Conservation (phyloP, 2,329 filamentous ascomycete species). For the Paraphaeosphaeria minitans region DNA sequence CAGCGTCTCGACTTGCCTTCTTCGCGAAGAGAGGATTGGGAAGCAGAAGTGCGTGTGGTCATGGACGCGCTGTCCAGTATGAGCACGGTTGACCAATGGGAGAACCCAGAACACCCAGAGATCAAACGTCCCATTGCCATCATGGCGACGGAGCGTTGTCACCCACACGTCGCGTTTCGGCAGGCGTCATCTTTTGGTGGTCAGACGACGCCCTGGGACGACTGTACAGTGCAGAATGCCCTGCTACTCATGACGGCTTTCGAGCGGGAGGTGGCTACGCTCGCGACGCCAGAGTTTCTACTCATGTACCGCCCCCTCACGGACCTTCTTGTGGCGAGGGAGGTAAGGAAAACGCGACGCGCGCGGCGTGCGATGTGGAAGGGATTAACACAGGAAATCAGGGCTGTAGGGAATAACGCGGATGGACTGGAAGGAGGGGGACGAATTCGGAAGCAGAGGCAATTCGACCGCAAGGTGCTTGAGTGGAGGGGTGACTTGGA, state of each 20-base stretch:
- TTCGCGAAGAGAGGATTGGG: neutral
- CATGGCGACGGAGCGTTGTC: constrained; percentile 4
- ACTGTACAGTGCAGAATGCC: constrained; percentile 3
- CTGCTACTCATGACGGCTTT: constrained; percentile 15
- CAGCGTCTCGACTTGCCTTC: neutral
- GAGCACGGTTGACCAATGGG: neutral
- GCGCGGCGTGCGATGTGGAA: constrained; percentile 14
- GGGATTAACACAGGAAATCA: neutral
- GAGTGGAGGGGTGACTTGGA: constrained; percentile 3
- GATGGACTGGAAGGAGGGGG: constrained; percentile 4
- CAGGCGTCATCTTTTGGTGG: neutral
- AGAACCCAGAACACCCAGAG: neutral
- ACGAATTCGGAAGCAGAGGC: neutral
- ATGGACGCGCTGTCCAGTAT: neutral
- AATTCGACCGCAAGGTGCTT: neutral
- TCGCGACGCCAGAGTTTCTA: constrained; percentile 6
- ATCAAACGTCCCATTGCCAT: neutral
- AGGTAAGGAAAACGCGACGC: constrained; percentile 4
- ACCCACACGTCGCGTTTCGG: neutral
- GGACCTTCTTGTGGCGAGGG: constrained; percentile 7
- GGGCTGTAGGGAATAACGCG: neutral
- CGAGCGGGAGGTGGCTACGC: constrained; percentile 12
- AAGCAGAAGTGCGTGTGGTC: neutral
- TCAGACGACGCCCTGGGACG: neutral
- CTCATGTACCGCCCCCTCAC: constrained; percentile 12